A percentile compares a stretch with the other conserved stretches of the same genome.
These are phyloP conservation scores for Nannochloropsis oceanica DNA, from an alignment of 108 stramenopile genomes.

Conservation along the genomic window DNA sequence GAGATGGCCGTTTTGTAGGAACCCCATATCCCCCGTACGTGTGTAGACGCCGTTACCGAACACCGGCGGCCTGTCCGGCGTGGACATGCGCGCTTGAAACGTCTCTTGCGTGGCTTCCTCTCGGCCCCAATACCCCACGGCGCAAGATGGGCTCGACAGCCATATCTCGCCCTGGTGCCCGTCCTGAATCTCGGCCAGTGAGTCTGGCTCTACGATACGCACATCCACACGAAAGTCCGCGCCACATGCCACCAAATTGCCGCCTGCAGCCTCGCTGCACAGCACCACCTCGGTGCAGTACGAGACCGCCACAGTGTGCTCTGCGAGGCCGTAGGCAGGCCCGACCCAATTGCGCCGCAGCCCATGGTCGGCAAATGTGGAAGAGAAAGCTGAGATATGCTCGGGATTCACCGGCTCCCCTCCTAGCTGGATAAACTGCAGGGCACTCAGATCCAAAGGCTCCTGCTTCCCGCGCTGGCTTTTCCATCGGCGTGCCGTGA, in stretches of 20 bases:
- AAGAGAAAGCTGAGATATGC: constrained; percentile 57
- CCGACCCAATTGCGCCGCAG: constrained; percentile 52
- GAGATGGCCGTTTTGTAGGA: constrained; percentile 72
- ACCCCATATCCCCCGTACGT: constrained; percentile 93
- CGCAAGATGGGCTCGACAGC: not conserved
- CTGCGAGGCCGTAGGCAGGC: constrained; percentile 92
- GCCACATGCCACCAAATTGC: not conserved
- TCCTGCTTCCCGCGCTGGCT: not conserved
- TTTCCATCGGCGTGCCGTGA: constrained; percentile 7
- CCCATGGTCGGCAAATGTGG: constrained; percentile 55
- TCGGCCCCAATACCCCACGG: not conserved
- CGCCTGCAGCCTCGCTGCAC: not conserved
- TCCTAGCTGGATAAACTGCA: constrained; percentile 82
- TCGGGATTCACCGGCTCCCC: constrained; percentile 78
- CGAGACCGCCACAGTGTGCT: constrained; percentile 87
- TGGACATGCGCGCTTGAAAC: not conserved
- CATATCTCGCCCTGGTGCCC: not conserved
- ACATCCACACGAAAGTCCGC: not conserved
- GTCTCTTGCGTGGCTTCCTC: not conserved
- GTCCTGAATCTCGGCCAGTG: not conserved
- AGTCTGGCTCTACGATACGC: not conserved
- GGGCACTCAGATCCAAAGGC: constrained; percentile 50
- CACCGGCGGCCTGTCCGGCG: constrained; percentile 23
- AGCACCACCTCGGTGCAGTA: not conserved
- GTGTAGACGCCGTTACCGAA: constrained; percentile 60